phyloP scores from a whole-genome alignment of 2,329 filamentous ascomycete genomes.

The Fusarium longipes region DNA sequence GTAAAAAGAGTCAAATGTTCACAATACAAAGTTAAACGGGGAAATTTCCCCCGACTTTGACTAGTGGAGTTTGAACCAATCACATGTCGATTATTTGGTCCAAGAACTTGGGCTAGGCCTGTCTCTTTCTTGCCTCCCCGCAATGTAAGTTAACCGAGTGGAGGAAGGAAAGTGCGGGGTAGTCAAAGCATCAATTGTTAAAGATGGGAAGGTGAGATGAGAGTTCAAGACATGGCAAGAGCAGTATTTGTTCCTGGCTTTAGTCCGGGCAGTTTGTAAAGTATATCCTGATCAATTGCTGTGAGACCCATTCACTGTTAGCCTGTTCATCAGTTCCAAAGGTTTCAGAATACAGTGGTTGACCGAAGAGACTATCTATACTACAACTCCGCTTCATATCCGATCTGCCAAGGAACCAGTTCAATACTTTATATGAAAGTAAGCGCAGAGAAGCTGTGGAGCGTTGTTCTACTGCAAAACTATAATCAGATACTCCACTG shows the following conservation, averaged over 20 bases:
- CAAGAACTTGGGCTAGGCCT: background rate
- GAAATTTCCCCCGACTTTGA: constrained; percentile 38
- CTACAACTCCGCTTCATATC: background rate
- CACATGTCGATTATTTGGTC: background rate
- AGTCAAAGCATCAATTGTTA: background rate
- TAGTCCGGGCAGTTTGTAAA: no score
- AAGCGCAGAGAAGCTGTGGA: background rate
- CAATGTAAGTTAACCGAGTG: constrained; percentile 14
- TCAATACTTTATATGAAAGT: no score
- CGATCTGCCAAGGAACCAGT: background rate
- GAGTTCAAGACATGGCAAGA: background rate
- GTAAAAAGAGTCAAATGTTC: constrained; percentile 17
- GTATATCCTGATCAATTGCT: background rate
- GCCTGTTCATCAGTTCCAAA: background rate
- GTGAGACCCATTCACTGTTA: background rate
- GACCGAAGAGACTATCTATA: background rate
- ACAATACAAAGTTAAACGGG: constrained; percentile 36
- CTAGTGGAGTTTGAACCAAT: constrained; percentile 29
- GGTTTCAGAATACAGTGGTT: background rate
- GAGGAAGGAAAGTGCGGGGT: constrained; percentile 24
- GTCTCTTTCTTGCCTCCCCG: constrained; percentile 20
- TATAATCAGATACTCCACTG: background rate
- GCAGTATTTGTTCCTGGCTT: background rate
- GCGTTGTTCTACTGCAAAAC: background rate
- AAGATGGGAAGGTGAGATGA: background rate